These are phyloP conservation scores for Monosporozyma aerobia DNA, from an alignment of 805 yeast genomes.

Conservation along the genomic window DNA sequence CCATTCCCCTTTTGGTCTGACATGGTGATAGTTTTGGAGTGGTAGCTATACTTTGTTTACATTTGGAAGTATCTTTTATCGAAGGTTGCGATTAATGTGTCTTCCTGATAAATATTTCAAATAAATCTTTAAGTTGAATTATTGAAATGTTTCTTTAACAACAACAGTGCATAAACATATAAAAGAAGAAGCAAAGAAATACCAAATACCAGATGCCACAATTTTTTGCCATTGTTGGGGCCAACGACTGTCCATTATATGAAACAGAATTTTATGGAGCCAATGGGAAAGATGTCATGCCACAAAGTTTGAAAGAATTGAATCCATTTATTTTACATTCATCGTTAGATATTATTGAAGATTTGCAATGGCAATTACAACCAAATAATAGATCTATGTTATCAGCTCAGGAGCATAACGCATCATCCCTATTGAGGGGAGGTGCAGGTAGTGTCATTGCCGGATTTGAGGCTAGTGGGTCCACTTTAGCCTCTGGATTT, in stretches of 20 bases:
- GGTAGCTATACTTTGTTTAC: background rate
- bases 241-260: slow-evolving; percentile 75
- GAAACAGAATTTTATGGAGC: slow-evolving; percentile 64
- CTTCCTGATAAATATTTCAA: background rate
- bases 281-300: slow-evolving; percentile 30
- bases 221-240: slow-evolving; percentile 82
- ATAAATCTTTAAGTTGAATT: background rate
- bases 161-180: slow-evolving; percentile 2
- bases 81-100: background rate
- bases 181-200: background rate
- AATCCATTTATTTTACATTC: slow-evolving; percentile 85
- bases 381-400: slow-evolving; percentile 1
- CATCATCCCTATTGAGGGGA: background rate
- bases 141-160: slow-evolving; percentile 4
- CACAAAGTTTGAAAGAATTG: slow-evolving; percentile 55
- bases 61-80: background rate
- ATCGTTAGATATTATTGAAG: slow-evolving; percentile 85
- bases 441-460: slow-evolving; percentile 4
- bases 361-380: slow-evolving; percentile 62
- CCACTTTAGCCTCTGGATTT: slow-evolving; percentile 12
- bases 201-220: slow-evolving; percentile 46
- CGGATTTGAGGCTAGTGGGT: background rate
- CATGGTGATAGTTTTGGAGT: background rate
- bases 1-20: background rate
- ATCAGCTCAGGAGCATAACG: slow-evolving; percentile 2